Base-by-base conservation (phyloP, 169 alveolate species). In the Perkinsus olseni region DNA sequence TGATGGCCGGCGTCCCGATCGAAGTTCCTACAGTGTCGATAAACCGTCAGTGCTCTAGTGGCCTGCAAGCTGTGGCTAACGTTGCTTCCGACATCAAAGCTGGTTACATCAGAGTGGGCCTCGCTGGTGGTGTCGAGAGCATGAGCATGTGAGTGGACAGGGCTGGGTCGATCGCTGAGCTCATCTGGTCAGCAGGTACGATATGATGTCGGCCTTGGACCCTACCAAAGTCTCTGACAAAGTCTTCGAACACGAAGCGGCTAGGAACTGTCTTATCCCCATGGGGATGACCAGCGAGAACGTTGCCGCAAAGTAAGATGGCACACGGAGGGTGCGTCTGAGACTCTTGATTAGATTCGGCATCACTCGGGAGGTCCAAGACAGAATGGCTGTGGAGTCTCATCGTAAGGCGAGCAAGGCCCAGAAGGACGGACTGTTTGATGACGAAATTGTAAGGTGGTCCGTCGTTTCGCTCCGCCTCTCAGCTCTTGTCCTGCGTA, bases 81-180 rank as follows among this genome's bases (percentile, higher is more conserved):
- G 96, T 97, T 38, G 98, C 98, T 36, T 96, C 98, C 74, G 92
- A 97, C 51, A 98, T 98, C 92, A 95, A 93, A 92, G 93, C 96
- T n/a, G 98, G 98, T 51, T 94, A 95, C 94, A 96, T 97, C 91
- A 98, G 97, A 92, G 94, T 98, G 34, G 98, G 98, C 74, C 95
- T 98, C 74, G 99, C 98, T 17, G 99, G 98, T 13, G 99, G 99
- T 28, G 98, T 97, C 62, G 99, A 98, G 97, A 94, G 96, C 92
- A 98, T 98, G 99, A 94, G 98, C 92, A 96, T 96, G 95, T 96
- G 17, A 3, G 82, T 62, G 34, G 62, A 1, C 34, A 6, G 28
- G 17, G 37, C 82, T 28, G 28, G 31, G 82, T 3, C 17, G 36
- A 13, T 24, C 17, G 82, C 31, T 62, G 82, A 40, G 3, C 11